Base-by-base conservation (phyloP, 2,329 filamentous ascomycete genomes). In the Xylaria sp. region DNA sequence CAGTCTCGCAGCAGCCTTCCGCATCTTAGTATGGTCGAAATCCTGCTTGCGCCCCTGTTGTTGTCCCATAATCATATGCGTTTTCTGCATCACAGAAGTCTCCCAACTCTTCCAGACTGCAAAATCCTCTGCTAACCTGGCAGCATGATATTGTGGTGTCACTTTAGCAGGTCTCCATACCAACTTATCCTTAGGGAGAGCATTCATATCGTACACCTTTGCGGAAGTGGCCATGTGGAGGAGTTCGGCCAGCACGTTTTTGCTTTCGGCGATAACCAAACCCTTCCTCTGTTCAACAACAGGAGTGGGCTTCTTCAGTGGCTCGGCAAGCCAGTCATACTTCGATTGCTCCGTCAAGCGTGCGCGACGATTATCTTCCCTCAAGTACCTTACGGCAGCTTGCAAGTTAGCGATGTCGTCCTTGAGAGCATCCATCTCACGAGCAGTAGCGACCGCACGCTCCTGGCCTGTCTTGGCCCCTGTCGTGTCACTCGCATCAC, bases 371-470 rank as follows among this genome's bases (percentile, higher is more conserved):
- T 89, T 92, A 75, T 93, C 90, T 72, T 91, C 88, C 31, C 90
- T 85, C 37, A 94, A 83, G 78, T 89, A 92, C 12, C 89, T 86
- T 55, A 93, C 88, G 1, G 90, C 89, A 1, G 88, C 86, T 76
- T 92, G 86, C 65, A 92, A 80, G 73, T 84, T 85, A 65, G 84
- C 85, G 74, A 94, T 90, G 69, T 95, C 90, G 73, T 86, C 86
- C 79, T 90, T 89, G 73, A 94, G 87, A 10, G 84, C 84, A 73
- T 94, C 91, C 81, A 94, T 90, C 79, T 95, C 91, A 63, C 90
- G 87, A 34, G 90, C 89, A 1, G 89, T 92, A 4, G 90, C 89
- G 56, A 92, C 90, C 34, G 91, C 89, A 31, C 88, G 87, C 76
- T 92, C 89, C 76, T 90, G 86, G 25, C 88, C 87, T 12, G 87